phyloP scores from a whole-genome alignment of 1,284 basidiomycete species.

The Pascua guehoae region DNA sequence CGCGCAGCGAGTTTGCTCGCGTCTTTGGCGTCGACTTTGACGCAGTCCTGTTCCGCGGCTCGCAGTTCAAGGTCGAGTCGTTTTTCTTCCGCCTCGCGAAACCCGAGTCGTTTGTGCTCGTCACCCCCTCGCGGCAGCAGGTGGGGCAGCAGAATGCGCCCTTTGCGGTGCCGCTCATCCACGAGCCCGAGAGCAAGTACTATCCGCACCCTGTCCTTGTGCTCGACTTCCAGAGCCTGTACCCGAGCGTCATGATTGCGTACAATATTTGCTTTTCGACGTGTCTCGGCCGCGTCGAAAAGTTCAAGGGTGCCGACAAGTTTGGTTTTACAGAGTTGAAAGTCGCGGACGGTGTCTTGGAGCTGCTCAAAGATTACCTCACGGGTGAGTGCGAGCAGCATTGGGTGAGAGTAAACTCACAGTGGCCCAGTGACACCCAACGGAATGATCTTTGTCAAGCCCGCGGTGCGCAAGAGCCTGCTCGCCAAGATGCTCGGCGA shows the following conservation, averaged over 20 bases:
- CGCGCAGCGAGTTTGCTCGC: conserved; percentile 81
- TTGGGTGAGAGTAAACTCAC: conserved; percentile 9
- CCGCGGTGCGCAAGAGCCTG: conserved; percentile 75
- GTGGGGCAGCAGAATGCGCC: conserved; percentile 96
- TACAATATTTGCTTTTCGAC: conserved; percentile 98
- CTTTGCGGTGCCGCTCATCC: conserved; percentile 82
- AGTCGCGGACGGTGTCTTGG: conserved; percentile 65
- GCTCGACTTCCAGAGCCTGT: conserved; percentile 92
- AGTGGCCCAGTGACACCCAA: conserved; percentile 79
- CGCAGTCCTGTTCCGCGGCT: conserved; percentile 89
- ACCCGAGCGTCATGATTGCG: conserved; percentile 96
- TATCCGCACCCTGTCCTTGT: conserved; percentile 89
- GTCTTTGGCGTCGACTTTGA: conserved; percentile 97
- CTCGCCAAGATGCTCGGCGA: conserved; percentile 89
- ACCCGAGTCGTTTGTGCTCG: conserved; percentile 83
- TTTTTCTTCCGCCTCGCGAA: conserved; percentile 99
- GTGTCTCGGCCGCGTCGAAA: conserved; percentile 79
- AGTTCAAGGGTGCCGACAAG: conserved; percentile 83
- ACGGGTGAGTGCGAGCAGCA: conserved; percentile 55
- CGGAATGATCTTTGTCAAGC: conserved; percentile 89
- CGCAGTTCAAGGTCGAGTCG: conserved; percentile 97
- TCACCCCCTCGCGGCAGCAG: conserved; percentile 80
- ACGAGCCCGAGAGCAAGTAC: conserved; percentile 89
- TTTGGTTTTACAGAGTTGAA: conserved; percentile 74
- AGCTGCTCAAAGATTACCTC: conserved; percentile 67